Percentiles rank a stretch among this genome's conserved stretches.
phyloP scores from a whole-genome alignment of 805 yeast genomes.

The Metschnikowia colocasiae region DNA sequence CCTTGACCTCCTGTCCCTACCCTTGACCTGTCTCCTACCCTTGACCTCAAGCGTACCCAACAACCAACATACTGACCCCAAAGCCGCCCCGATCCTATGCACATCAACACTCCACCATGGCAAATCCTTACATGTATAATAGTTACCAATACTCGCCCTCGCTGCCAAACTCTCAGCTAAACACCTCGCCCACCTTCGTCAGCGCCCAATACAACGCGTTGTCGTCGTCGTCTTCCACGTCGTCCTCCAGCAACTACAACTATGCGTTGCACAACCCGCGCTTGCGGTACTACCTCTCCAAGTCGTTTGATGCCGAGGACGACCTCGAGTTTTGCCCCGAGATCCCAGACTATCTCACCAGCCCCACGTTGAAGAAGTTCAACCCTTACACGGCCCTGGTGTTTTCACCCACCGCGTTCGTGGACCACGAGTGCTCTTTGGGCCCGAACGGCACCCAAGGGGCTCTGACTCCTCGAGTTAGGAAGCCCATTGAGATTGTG shows the following conservation, averaged over 20 bases:
- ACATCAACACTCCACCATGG: slow-evolving; percentile 18
- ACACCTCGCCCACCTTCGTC: slow-evolving; percentile 30
- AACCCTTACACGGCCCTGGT: slow-evolving; percentile 66
- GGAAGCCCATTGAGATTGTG: slow-evolving; percentile 58
- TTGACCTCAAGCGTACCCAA: background rate
- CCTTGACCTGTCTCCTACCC: too few species aligned
- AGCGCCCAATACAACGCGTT: slow-evolving; percentile 19
- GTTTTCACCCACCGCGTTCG: slow-evolving; percentile 45
- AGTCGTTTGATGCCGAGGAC: slow-evolving; percentile 60
- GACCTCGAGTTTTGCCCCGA: slow-evolving; percentile 66
- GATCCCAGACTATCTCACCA: slow-evolving; percentile 34
- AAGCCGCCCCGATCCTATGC: background rate
- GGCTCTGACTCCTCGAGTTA: slow-evolving; percentile 54
- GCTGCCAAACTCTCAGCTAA: slow-evolving; percentile 22
- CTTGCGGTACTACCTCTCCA: slow-evolving; percentile 54
- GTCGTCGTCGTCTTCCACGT: slow-evolving; percentile 15
- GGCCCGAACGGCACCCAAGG: background rate
- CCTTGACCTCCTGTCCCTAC: too few species aligned
- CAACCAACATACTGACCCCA: background rate
- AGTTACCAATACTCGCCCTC: slow-evolving; percentile 33
- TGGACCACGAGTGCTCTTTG: slow-evolving; percentile 18
- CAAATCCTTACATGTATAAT: slow-evolving; percentile 36
- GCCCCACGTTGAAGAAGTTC: slow-evolving; percentile 47
- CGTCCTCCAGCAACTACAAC: slow-evolving; percentile 18
- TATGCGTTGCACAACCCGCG: slow-evolving; percentile 46